Conservation (phyloP, 768 basidiomycete species). For the Termitomyces bulborhizus region DNA sequence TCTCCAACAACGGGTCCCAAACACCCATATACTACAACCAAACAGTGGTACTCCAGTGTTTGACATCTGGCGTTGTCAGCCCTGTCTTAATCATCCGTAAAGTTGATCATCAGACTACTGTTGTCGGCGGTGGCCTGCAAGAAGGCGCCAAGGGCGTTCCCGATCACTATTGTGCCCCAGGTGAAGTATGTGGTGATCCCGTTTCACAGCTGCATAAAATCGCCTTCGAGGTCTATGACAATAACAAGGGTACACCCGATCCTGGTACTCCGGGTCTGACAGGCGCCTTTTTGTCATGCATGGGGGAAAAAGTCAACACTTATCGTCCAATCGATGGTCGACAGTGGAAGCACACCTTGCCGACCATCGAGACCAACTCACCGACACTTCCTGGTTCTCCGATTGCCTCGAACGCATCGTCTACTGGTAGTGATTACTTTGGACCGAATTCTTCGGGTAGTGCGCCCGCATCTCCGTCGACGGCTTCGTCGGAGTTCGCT, state of each 20-base stretch:
- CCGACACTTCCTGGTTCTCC: conserved; percentile 68
- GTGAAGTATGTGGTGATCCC: conserved; percentile 89
- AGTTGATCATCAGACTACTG: conserved; percentile 85
- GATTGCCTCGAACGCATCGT: conserved; percentile 55
- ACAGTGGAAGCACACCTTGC: conserved; percentile 56
- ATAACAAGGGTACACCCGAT: conserved; percentile 61
- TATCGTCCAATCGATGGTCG: conserved; percentile 82
- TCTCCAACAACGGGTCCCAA: conserved; percentile 76
- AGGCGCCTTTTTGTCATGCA: conserved; percentile 83
- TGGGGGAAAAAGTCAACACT: conserved; percentile 91
- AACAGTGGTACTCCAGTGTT: conserved; percentile 90
- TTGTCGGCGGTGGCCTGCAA: conserved; percentile 85
- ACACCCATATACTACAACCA: conserved; percentile 96
- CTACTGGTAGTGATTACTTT: conserved; percentile 62
- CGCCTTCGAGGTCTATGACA: conserved; percentile 86
- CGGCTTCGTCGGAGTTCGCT: conserved; percentile 55
- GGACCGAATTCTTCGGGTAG: conserved; percentile 48
- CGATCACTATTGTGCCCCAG: conserved; percentile 75
- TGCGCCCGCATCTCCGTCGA: conserved; percentile 63
- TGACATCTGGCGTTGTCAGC: conserved; percentile 90
- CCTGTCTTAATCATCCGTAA: conserved; percentile 93
- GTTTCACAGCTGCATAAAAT: conserved; percentile 96
- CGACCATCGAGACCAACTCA: conserved; percentile 39
- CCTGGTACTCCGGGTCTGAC: conserved; percentile 72
- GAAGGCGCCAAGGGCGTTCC: conserved; percentile 83